Conservation (phyloP, 2,329 filamentous ascomycete genomes). For the Fusarium floridanum region DNA sequence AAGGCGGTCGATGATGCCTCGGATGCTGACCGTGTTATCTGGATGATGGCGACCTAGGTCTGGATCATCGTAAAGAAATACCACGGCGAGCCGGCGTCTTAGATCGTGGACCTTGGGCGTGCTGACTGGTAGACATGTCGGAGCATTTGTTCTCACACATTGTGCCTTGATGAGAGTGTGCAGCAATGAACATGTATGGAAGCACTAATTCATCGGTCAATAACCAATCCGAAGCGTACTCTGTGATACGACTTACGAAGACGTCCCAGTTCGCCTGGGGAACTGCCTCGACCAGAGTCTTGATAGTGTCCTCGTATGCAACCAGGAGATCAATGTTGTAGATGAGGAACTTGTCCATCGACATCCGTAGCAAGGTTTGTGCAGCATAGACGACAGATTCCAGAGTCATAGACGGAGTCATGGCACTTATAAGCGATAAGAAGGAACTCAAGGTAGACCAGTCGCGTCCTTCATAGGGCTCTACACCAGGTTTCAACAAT, state of each 20-base stretch:
- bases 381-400: slow-evolving; percentile 56
- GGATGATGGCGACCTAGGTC: slow-evolving; percentile 56
- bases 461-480: slow-evolving; percentile 55
- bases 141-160: slow-evolving; percentile 69
- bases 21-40: slow-evolving; percentile 57
- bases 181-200: slow-evolving; percentile 61
- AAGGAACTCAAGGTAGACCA: slow-evolving; percentile 62
- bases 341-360: slow-evolving; percentile 65
- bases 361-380: slow-evolving; percentile 66
- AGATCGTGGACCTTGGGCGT: slow-evolving; percentile 68
- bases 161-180: slow-evolving; percentile 58
- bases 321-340: slow-evolving; percentile 57
- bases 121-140: slow-evolving; percentile 70
- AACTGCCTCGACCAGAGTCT: slow-evolving; percentile 59
- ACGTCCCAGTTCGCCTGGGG: slow-evolving; percentile 53
- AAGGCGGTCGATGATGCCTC: slow-evolving; percentile 62
- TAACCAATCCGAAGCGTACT: neutral
- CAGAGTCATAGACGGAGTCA: slow-evolving; percentile 54
- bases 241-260: slow-evolving; percentile 54
- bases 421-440: slow-evolving; percentile 56
- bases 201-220: slow-evolving; percentile 57
- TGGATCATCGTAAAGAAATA: slow-evolving; percentile 69
- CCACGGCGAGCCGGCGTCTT: slow-evolving; percentile 74
- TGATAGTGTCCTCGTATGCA: slow-evolving; percentile 58
- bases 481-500: slow-evolving; percentile 38